Conservation (phyloP, 192 early-diverging fungal species). For the Backusella morwellensis region DNA sequence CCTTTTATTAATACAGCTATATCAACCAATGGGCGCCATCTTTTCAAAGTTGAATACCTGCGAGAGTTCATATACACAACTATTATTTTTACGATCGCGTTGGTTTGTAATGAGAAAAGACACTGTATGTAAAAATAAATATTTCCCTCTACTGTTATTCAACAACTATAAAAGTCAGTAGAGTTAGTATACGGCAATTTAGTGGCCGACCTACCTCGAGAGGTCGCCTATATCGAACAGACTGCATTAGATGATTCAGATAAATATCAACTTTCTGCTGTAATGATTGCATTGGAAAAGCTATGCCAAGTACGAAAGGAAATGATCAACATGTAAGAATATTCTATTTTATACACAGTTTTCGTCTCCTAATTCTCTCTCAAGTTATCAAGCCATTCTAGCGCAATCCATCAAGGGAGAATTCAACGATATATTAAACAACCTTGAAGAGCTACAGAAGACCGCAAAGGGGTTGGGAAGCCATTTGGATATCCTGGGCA, state of each 20-base stretch:
- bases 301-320: constrained; percentile 22
- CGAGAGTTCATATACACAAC: constrained; percentile 31
- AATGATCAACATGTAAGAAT: constrained; percentile 27
- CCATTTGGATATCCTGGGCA: constrained; percentile 35
- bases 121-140: constrained; percentile 13
- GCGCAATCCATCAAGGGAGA: constrained; percentile 31
- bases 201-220: constrained; percentile 10
- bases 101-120: constrained; percentile 35
- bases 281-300: constrained; percentile 9
- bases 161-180: background rate
- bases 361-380: background rate
- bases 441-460: constrained; percentile 19
- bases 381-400: constrained; percentile 40
- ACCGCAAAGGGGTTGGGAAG: constrained; percentile 1
- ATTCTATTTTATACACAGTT: background rate
- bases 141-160: background rate
- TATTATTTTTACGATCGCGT: constrained; percentile 29
- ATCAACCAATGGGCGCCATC: constrained; percentile 25
- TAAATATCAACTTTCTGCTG: background rate
- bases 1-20: background rate
- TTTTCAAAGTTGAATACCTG: constrained; percentile 25
- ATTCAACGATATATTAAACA: constrained; percentile 23
- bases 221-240: background rate
- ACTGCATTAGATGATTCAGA: background rate
- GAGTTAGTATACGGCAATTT: constrained; percentile 6